Conservation (phyloP, 2,329 filamentous ascomycete genomes). For the Colletotrichum costaricense region DNA sequence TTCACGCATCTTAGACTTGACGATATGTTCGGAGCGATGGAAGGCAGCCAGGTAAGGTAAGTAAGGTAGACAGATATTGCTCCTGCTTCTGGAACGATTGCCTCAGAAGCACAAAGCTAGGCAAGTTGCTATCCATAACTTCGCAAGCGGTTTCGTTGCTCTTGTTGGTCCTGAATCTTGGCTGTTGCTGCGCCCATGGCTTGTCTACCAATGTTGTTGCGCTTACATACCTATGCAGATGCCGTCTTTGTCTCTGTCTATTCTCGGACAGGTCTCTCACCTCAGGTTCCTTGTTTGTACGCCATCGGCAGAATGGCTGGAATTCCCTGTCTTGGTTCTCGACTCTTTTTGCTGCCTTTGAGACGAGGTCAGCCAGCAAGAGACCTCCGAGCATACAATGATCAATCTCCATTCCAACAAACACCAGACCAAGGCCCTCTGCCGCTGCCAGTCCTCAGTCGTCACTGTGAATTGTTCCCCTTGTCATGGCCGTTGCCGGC, state of each 20-base stretch:
- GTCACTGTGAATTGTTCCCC: conserved; percentile 22
- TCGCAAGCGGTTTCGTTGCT: no score
- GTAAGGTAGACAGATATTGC: no score
- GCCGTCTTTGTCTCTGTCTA: background rate
- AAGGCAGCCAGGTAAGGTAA: no score
- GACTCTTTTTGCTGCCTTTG: background rate
- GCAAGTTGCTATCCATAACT: no score
- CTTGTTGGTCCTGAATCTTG: no score
- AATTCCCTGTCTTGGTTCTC: conserved; percentile 4
- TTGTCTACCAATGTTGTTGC: background rate
- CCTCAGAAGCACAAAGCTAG: no score
- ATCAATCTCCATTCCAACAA: background rate
- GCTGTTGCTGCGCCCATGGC: background rate
- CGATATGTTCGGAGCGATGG: no score
- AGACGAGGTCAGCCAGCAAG: background rate
- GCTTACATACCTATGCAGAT: no score
- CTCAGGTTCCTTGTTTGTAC: background rate
- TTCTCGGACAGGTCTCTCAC: background rate
- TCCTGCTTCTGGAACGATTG: no score
- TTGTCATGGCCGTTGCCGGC: conserved; percentile 12
- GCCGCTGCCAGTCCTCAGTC: background rate
- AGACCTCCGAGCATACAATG: background rate
- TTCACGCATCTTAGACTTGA: no score
- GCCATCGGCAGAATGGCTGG: background rate
- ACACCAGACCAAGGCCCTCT: background rate